Conservation (phyloP, 345 rosid genomes). For the Populus tremula region DNA sequence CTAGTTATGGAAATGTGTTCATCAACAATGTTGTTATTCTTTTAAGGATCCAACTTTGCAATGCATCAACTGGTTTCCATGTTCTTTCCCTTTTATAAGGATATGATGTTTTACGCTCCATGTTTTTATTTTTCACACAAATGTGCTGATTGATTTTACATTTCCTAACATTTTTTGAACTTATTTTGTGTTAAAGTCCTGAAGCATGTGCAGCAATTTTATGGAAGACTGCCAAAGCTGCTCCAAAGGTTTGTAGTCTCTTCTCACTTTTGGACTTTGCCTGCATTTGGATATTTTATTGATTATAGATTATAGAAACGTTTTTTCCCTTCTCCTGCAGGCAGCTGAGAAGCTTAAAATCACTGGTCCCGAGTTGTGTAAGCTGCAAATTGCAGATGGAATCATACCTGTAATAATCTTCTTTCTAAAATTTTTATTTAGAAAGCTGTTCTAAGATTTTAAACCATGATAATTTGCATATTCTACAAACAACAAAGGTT, state of each 20-base stretch:
- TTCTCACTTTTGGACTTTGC: constrained; percentile 14
- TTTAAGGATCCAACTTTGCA: not conserved
- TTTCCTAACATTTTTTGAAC: not conserved
- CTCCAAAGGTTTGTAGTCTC: constrained; percentile 65
- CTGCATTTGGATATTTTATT: constrained; percentile 8
- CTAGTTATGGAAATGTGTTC: not conserved
- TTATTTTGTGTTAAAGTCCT: constrained; percentile 51
- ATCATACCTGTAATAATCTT: constrained; percentile 64
- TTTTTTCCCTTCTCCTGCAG: constrained; percentile 34
- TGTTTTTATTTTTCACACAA: not conserved
- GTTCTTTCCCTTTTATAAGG: not conserved
- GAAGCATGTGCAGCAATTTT: constrained; percentile 98
- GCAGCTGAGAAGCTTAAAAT: constrained; percentile 92
- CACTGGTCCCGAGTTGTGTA: constrained; percentile 69
- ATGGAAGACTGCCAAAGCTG: constrained; percentile 88
- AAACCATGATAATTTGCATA: constrained; percentile 3
- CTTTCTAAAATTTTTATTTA: not conserved
- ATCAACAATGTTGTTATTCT: not conserved
- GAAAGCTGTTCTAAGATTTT: not conserved
- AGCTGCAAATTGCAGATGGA: constrained; percentile 78
- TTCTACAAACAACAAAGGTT: not conserved
- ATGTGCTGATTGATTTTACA: not conserved
- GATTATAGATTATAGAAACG: constrained; percentile 6
- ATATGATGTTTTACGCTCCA: not conserved
- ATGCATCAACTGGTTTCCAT: not conserved